Evolutionary conservation across 2,329 filamentous ascomycete genomes (phyloP).

Genomic region (Colletotrichum sp.): DNA sequence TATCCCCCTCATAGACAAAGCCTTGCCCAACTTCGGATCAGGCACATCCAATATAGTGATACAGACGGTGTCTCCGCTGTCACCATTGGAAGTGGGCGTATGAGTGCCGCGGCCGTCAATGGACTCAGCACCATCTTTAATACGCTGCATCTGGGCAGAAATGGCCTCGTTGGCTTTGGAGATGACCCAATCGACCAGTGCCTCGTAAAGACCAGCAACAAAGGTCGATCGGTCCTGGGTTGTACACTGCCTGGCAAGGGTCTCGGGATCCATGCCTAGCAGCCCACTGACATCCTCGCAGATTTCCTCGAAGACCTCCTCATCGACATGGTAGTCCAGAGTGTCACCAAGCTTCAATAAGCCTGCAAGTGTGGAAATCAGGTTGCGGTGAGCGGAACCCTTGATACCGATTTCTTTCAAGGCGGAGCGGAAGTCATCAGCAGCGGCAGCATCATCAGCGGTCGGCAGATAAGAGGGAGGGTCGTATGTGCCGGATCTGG

Average conservation of each 20-base stretch:
- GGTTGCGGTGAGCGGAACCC: slow-evolving; percentile 78
- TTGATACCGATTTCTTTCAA: slow-evolving; percentile 95
- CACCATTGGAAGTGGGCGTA: slow-evolving; percentile 73
- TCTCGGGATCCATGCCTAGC: slow-evolving; percentile 84
- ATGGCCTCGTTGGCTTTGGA: slow-evolving; percentile 88
- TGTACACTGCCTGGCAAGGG: slow-evolving; percentile 77
- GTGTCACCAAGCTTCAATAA: slow-evolving; percentile 92
- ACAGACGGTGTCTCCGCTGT: slow-evolving; percentile 82
- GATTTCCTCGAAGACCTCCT: slow-evolving; percentile 81
- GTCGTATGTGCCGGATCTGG: slow-evolving; percentile 82
- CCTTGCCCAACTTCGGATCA: slow-evolving; percentile 80
- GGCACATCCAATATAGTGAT: slow-evolving; percentile 90
- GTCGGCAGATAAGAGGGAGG: slow-evolving; percentile 90
- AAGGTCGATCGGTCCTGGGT: slow-evolving; percentile 85
- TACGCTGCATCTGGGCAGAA: slow-evolving; percentile 71
- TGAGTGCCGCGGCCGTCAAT: slow-evolving; percentile 65
- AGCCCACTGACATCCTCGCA: slow-evolving; percentile 91
- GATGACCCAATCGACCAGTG: slow-evolving; percentile 94
- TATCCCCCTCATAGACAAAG: slow-evolving; percentile 84
- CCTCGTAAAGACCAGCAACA: slow-evolving; percentile 89
- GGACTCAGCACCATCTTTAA: slow-evolving; percentile 70
- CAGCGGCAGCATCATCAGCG: slow-evolving; percentile 88
- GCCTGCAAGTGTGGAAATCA: slow-evolving; percentile 86
- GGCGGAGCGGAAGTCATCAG: slow-evolving; percentile 88
- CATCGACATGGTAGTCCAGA: slow-evolving; percentile 82